Evolutionary conservation across 768 basidiomycete genomes (phyloP).

Genomic region (Tulasnella calospora): DNA sequence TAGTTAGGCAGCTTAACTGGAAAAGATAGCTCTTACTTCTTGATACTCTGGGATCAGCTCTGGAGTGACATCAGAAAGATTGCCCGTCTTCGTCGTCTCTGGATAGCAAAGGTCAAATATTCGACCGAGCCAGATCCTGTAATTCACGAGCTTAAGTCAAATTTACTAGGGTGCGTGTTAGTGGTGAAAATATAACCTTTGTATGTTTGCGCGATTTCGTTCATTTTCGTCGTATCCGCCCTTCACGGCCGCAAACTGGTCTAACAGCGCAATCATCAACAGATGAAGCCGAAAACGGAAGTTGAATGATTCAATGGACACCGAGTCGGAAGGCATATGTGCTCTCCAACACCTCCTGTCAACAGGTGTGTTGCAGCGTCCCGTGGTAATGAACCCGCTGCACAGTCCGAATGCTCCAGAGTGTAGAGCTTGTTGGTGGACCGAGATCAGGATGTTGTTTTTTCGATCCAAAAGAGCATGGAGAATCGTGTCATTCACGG

Average conservation of each 20-base stretch:
- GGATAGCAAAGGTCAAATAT: not conserved
- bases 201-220: too few relatives aligned
- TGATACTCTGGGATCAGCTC: not conserved
- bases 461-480: too few relatives aligned
- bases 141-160: too few relatives aligned
- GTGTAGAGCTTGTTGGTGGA: too few relatives aligned
- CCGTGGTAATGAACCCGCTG: not conserved
- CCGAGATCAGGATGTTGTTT: too few relatives aligned
- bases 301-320: not conserved
- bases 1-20: too few relatives aligned
- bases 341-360: not conserved
- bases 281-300: not conserved
- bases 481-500: too few relatives aligned
- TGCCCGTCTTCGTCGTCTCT: not conserved
- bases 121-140: conserved; percentile 3
- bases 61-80: not conserved
- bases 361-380: too few relatives aligned
- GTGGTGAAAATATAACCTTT: too few relatives aligned
- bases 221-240: not conserved
- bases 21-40: not conserved
- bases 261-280: not conserved
- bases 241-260: not conserved
- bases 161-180: too few relatives aligned
- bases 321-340: too few relatives aligned
- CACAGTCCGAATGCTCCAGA: too few relatives aligned